Conservation (phyloP, 2,329 filamentous ascomycete species). For the Claviceps digitariae region DNA sequence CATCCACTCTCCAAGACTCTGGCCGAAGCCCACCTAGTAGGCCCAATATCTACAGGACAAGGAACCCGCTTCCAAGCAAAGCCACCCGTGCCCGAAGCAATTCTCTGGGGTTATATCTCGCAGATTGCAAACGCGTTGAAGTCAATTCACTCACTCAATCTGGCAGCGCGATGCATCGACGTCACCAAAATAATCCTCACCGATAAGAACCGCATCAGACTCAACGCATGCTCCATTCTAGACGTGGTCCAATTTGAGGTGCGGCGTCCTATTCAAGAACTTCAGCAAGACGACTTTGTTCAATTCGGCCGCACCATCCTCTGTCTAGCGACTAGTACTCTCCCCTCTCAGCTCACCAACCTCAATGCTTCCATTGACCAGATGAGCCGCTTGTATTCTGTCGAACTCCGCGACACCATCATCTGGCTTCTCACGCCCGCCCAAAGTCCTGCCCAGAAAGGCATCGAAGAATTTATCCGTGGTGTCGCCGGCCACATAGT, state of each 20-base stretch:
- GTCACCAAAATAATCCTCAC: constrained; percentile 82
- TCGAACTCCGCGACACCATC: constrained; percentile 65
- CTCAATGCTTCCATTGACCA: constrained; percentile 60
- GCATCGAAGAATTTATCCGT: constrained; percentile 64
- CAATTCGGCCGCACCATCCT: constrained; percentile 76
- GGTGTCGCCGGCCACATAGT: constrained; percentile 69
- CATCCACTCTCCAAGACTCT: constrained; percentile 84
- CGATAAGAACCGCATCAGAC: constrained; percentile 74
- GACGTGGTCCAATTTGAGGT: constrained; percentile 79
- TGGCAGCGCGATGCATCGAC: constrained; percentile 78
- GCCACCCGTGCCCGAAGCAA: constrained; percentile 49
- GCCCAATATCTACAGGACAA: constrained; percentile 21
- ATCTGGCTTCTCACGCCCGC: constrained; percentile 66
- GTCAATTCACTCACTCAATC: constrained; percentile 64
- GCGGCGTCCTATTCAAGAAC: constrained; percentile 52
- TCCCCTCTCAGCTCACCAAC: constrained; percentile 41
- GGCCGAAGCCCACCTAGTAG: constrained; percentile 59
- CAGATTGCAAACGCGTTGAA: constrained; percentile 84
- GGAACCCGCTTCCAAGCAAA: constrained; percentile 32
- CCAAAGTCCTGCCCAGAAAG: constrained; percentile 44
- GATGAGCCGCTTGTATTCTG: constrained; percentile 62
- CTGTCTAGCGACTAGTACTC: constrained; percentile 61
- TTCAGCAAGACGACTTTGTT: constrained; percentile 78
- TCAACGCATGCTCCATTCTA: constrained; percentile 78
- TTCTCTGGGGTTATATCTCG: constrained; percentile 83